These are phyloP conservation scores for Tuber umbilicatum DNA, from an alignment of 495 filamentous ascomycete species.

Conservation along the genomic window DNA sequence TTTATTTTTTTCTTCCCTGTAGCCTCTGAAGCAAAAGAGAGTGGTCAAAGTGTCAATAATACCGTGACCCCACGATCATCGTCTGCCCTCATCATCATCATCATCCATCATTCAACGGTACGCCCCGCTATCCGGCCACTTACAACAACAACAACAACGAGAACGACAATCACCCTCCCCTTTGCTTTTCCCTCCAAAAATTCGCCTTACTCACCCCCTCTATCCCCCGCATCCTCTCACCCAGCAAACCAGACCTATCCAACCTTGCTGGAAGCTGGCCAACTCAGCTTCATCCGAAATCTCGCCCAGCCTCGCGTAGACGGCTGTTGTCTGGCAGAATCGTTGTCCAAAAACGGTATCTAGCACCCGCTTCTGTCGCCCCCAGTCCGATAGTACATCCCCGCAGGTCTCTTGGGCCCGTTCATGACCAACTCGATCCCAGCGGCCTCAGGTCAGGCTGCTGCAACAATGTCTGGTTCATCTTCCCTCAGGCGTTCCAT, in stretches of 20 bases:
- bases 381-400: not conserved
- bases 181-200: not conserved
- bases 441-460: constrained; percentile 35
- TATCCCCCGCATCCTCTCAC: constrained; percentile 25
- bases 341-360: constrained; percentile 17
- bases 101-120: constrained; percentile 2
- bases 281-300: constrained; percentile 1
- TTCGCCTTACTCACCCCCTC: constrained; percentile 12
- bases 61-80: not conserved
- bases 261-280: constrained; percentile 10
- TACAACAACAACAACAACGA: not conserved
- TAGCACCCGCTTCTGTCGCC: constrained; percentile 12
- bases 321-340: constrained; percentile 24
- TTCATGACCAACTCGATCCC: constrained; percentile 41
- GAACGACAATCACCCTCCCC: not conserved
- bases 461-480: constrained; percentile 37
- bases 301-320: constrained; percentile 21
- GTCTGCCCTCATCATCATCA: not conserved
- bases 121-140: not conserved
- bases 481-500: constrained; percentile 41
- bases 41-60: not conserved
- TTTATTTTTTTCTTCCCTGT: not conserved
- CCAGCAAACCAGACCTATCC: constrained; percentile 17
- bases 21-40: not conserved
- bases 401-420: constrained; percentile 26